These are phyloP conservation scores for Pichia manshurica DNA, from an alignment of 805 yeast genomes.

Conservation along the genomic window DNA sequence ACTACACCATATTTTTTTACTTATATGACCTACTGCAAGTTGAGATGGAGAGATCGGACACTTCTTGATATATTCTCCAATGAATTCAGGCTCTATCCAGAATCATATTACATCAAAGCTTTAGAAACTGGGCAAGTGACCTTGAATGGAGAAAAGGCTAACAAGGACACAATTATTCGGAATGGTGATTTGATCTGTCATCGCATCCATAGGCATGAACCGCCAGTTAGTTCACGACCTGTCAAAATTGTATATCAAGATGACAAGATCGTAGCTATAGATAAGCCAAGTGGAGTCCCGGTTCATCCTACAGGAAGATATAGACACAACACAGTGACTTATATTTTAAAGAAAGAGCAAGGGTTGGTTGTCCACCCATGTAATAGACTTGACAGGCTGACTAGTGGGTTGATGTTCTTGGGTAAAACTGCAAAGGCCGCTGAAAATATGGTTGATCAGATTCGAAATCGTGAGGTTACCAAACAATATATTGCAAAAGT, in stretches of 20 bases:
- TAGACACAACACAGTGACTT: conserved; percentile 69
- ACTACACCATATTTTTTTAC: conserved; percentile 86
- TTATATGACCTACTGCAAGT: conserved; percentile 84
- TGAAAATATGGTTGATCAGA: conserved; percentile 64
- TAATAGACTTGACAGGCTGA: conserved; percentile 81
- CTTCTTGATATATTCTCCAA: conserved; percentile 72
- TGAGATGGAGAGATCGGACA: conserved; percentile 84
- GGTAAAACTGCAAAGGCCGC: conserved; percentile 81
- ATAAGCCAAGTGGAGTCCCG: conserved; percentile 92
- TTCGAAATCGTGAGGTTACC: conserved; percentile 63
- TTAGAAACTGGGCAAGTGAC: conserved; percentile 63
- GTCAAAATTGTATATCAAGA: conserved; percentile 69
- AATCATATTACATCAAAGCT: conserved; percentile 54
- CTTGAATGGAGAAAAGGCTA: conserved; percentile 62
- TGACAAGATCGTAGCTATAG: conserved; percentile 72
- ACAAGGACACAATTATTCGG: conserved; percentile 54
- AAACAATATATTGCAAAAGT: conserved; percentile 89
- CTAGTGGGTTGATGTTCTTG: conserved; percentile 89
- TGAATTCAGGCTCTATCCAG: conserved; percentile 79
- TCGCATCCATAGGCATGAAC: conserved; percentile 83
- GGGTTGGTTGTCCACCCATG: conserved; percentile 71
- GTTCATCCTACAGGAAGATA: conserved; percentile 93
- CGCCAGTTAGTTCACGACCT: conserved; percentile 59
- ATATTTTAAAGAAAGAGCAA: conserved; percentile 65
- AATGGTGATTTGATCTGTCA: conserved; percentile 85